Base-by-base conservation (phyloP, 805 yeast species). In the Soucietia sequanensis region DNA sequence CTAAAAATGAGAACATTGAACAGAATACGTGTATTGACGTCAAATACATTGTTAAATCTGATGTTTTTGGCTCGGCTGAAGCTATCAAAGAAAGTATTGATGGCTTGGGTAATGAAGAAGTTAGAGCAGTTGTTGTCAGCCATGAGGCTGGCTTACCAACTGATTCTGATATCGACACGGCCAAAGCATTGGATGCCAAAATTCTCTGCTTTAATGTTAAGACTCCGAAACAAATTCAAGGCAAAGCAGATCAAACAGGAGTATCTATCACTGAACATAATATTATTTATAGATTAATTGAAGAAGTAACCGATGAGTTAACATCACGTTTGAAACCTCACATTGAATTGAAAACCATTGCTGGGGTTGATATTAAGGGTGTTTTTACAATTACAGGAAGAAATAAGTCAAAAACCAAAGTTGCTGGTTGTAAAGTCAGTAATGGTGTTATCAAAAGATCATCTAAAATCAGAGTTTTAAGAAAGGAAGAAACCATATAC, bases 51-150 rank as follows among this genome's bases (percentile, higher is more conserved):
- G 68, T 93, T 23, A 88, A 86, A 54, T 85, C 96, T 0, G 99
- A 93, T 61, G 97, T 91, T 1, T 81, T 82, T 46, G 99, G 99
- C 0, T 90, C 98, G 0, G 84, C 86, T 0, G 99, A 93, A 55
- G 99, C 99, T 2, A 84, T 93, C 22, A 73, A 68, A 24, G 96
- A 90, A 56, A 80, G 91, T 47, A 78, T 93, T 31, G 70, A 72
- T 39, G 80, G 81, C 9, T 62, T 93, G n/a, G 97, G 97, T 5
- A 90, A 91, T 56, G 85, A 84, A 2, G 95, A 86, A 52, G 91
- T 91, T 5, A 67, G 70, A 40, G 76, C 89, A 4, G 60, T 69
- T n/a, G 79, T 91, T 2, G 59, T 93, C 3, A 75, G 75, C 28
- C 74, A 81, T 23, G 89, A 81, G 17, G 96, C 90, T 5, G 98